A percentile compares a stretch with the other conserved stretches of the same genome.
These are phyloP conservation scores for Nannochloris sp. DNA, from an alignment of 139 green algal genomes.

Conservation along the genomic window DNA sequence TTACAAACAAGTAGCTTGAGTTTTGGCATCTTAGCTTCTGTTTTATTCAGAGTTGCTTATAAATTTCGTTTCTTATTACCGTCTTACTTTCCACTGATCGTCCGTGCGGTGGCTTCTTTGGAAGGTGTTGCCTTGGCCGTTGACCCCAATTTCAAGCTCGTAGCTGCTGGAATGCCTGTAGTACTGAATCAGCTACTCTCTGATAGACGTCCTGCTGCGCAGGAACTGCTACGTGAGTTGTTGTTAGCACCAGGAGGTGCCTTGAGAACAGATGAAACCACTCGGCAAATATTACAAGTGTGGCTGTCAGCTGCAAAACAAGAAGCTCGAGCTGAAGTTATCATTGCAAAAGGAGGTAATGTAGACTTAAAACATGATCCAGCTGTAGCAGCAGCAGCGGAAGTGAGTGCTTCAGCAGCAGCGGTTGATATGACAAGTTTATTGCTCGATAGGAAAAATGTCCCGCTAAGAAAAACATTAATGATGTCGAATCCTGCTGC, in stretches of 20 bases:
- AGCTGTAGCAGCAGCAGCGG: background rate
- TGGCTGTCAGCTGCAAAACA: constrained; percentile 19
- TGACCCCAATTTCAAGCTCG: constrained; percentile 75
- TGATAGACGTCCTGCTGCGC: constrained; percentile 17
- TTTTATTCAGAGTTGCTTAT: constrained; percentile 91
- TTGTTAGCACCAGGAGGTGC: constrained; percentile 13
- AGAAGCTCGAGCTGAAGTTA: background rate
- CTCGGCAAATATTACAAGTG: constrained; percentile 29
- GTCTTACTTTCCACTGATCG: constrained; percentile 92
- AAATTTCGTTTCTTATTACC: constrained; percentile 75
- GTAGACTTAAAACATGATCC: too few relatives aligned
- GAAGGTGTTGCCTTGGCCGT: constrained; percentile 74
- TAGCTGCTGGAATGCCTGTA: constrained; percentile 41
- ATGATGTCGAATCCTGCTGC: constrained; percentile 22
- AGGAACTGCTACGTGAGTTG: constrained; percentile 27
- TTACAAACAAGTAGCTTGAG: constrained; percentile 61
- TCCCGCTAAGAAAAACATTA: constrained; percentile 17
- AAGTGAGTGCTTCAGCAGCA: background rate
- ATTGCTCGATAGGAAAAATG: constrained; percentile 24
- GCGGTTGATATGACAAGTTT: constrained; percentile 12
- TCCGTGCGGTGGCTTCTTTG: constrained; percentile 86
- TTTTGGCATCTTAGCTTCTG: constrained; percentile 90
- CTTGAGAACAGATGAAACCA: constrained; percentile 25
- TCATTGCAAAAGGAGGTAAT: background rate
- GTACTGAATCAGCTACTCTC: constrained; percentile 32